These are phyloP conservation scores for Acacia confusa DNA, from an alignment of 306 rosid genomes.

Conservation along the genomic window DNA sequence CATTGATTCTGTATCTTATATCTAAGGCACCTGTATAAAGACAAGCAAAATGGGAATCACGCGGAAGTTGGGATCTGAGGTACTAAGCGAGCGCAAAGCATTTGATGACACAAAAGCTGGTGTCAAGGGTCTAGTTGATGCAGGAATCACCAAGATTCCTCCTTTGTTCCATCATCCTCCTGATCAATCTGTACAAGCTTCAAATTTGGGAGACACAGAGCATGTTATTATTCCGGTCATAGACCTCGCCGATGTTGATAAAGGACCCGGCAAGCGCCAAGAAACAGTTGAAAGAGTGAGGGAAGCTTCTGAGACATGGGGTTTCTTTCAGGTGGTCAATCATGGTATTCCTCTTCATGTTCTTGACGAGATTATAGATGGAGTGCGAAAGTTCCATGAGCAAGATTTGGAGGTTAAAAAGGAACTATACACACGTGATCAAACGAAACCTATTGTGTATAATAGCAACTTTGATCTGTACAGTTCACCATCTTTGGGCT, in stretches of 20 bases:
- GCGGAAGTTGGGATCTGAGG: too few species aligned
- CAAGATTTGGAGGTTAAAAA: slow-evolving; percentile 43
- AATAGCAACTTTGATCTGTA: slow-evolving; percentile 43
- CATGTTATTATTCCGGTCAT: slow-evolving; percentile 12
- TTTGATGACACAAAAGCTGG: too few species aligned
- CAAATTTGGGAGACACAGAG: background rate
- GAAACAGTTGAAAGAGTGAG: slow-evolving; percentile 20
- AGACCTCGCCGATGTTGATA: background rate
- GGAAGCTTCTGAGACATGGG: slow-evolving; percentile 46
- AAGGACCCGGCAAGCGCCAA: background rate
- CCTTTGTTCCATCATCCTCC: too few species aligned
- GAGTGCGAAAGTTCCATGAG: slow-evolving; percentile 43
- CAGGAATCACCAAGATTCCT: too few species aligned
- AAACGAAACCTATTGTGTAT: background rate
- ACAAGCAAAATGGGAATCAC: too few species aligned
- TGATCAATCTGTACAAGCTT: background rate
- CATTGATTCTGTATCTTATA: too few species aligned
- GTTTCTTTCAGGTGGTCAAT: slow-evolving; percentile 53
- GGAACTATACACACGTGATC: slow-evolving; percentile 35
- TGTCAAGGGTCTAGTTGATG: too few species aligned
- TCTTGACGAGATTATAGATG: slow-evolving; percentile 38
- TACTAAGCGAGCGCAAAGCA: too few species aligned
- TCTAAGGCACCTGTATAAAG: too few species aligned
- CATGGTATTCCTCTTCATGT: slow-evolving; percentile 39
- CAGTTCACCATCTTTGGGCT: slow-evolving; percentile 25